Evolutionary conservation across 257 asterid genomes (phyloP), one percentile per base, ranked within the genome.

Genomic region (Salvia rosmarinus): DNA sequence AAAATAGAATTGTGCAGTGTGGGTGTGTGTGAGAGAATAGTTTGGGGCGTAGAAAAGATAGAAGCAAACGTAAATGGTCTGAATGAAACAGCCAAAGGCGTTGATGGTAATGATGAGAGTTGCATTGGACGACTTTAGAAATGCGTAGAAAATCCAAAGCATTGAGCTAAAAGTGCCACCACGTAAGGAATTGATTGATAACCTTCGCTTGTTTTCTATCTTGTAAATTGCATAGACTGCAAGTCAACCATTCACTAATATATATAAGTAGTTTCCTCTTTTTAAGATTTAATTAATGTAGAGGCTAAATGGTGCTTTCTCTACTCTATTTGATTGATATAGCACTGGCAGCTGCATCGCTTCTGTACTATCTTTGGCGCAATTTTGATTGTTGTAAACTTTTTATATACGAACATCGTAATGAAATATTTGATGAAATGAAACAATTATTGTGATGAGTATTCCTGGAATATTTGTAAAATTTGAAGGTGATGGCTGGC

Each of bases 91-190:
- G n/a, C 90, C 88, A 46, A 83, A 51, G 11, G 87, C 46, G 55
- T 87, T 85, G 1, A 87, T 83, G 5, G 90, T 87, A 12, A 87
- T 67, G 50, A 86, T 62, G 44, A 87, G 90, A 4, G 87, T 82
- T 13, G 83, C 23, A 10, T 73, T 64, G 9, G 85, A 57, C n/a
- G n/a, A n/a, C 50, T 74, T 79, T 35, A 87, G 58, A 32, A 75
- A 66, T 17, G 88, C 93, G 19, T 87, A 87, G 59, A 85, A 85
- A 2, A 84, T 74, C 92, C 92, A 87, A 0, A 87, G 73, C 86
- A 84, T 84, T 35, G 83, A 72, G 40, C 90, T 87, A 44, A 84
- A 84, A 84, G 73, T 9, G 83, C 82, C 37, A 81, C 81, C 44
- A 84, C 86, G 2, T 81, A 84, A 0, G 88, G 88, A 4, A 84